Conservation (phyloP, 2,329 filamentous ascomycete genomes). For the Trichoderma sp. region DNA sequence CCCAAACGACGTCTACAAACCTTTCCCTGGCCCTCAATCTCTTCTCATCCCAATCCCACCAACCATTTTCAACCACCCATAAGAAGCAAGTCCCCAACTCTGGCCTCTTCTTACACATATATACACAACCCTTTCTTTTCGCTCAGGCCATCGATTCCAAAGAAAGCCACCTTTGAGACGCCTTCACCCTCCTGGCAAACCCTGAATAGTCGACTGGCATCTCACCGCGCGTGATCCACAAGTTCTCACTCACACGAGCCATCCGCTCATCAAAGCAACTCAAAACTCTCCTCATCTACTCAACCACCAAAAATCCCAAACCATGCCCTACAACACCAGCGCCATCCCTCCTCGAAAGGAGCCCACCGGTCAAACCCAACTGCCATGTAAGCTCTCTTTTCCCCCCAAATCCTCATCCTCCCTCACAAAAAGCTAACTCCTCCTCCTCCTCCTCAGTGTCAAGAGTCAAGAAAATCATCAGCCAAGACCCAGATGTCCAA, state of each 20-base stretch:
- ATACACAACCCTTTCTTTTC: background rate
- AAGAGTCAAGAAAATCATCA: constrained; percentile 93
- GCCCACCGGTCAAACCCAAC: constrained; percentile 76
- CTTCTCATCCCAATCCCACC: background rate
- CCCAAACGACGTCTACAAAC: background rate
- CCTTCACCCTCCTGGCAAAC: background rate
- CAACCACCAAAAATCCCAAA: constrained; percentile 1
- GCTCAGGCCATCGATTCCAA: too few relatives aligned
- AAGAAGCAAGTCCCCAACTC: background rate
- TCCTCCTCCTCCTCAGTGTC: constrained; percentile 64
- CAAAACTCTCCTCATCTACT: background rate
- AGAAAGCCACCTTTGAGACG: background rate
- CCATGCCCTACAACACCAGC: constrained; percentile 87
- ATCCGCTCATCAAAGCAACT: background rate
- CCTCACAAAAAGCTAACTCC: constrained; percentile 13
- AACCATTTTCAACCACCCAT: background rate
- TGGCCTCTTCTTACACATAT: background rate
- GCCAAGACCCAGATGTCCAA: constrained; percentile 77
- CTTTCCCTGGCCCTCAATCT: constrained; percentile 1
- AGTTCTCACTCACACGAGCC: background rate
- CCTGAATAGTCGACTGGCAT: background rate
- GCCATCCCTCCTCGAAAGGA: constrained; percentile 78
- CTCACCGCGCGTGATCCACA: background rate
- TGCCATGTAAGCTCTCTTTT: constrained; percentile 71
- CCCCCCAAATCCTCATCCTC: background rate